Base-by-base conservation (phyloP, 345 rosid genomes). In the Melaleuca alternifolia region DNA sequence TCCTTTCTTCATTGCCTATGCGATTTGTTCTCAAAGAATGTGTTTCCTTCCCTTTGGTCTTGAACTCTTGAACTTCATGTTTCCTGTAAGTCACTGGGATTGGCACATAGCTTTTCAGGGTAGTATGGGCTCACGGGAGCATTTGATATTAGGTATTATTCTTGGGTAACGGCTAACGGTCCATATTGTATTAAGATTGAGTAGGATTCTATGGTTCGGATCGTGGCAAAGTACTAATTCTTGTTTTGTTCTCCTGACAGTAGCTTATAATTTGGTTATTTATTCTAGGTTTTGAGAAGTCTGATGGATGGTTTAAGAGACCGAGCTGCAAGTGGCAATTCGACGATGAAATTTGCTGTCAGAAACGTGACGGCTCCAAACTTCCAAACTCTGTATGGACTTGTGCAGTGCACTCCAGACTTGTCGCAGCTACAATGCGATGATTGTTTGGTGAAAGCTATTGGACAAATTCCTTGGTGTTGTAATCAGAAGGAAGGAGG, bases 391-490 rank as follows among this genome's bases (percentile, higher is more conserved):
- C 81, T 85, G 18, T 85, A 7, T 62, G 86, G 82, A 23, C 86
- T 85, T 51, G 20, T 65, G 86, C 79, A 85, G 59, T 85, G 86
- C 44, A 85, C 82, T 16, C 86, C 86, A 18, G 86, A 85, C 82
- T 11, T 85, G 26, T 85, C 24, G 56, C 56, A 11, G 26, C 7
- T 2, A 30, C 13, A 30, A 5, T 85, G 86, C 83, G 1, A 6
- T 1, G 28, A 50, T 21, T 85, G 86, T 20, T 54, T 85, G 6
- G 30, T 9, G 13, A 1, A 0, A 0, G 37, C 50, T 14, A 6
- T 85, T 8, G 13, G 24, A 54, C 3, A 30, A 3, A 62, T 85
- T 61, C 86, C 83, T 21, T 1, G 0, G 44, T 30, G 1, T 33
- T 85, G 86, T 51, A 1, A 50, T 51, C n/a, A 54, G 6, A 85